Evolutionary conservation across 306 rosid genomes (phyloP), one percentile per base, ranked within the genome.

Genomic region (Sechiopsis laciniata): DNA sequence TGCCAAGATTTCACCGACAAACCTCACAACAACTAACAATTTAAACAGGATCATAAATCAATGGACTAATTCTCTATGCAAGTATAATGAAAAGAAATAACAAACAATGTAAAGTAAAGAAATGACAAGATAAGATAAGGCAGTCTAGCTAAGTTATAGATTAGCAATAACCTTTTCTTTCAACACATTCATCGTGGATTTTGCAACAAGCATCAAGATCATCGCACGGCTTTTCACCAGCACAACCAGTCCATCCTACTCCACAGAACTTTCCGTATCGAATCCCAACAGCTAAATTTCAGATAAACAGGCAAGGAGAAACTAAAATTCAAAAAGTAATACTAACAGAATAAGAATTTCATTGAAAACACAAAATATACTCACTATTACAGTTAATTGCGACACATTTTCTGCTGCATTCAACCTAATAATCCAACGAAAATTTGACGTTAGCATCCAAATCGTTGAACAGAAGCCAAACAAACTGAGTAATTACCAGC

Each of bases 211-310:
- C 93, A 76, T 92, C 98, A n/a, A 88, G 80, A 75, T 83, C 93
- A 71, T 92, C 96, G 74, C 98, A 92, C 0, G 98, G 98, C 59
- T 87, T 74, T 87, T 92, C 90, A 15, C 95, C 96, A 1, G 87
- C 76, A 74, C 97, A 92, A 57, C 97, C 96, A 35, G 76, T 78
- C 84, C 94, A 85, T 68, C 95, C 95, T 13, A 83, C 87, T 61
- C 97, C 97, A 42, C 97, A 92, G 79, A 80, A 92, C 87, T 90
- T 92, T 26, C 98, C 98, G 71, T 92, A 92, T 40, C 79, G 89
- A 75, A 90, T 88, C 75, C 81, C 87, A 10, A 88, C 73, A 14
- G 82, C 97, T 91, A 78, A 60, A 15, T 19, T 52, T 71, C 19
- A 59, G 37, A 32, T 32, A 32, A 32, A 32, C 37, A 32, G 37